A percentile compares a stretch with the other conserved stretches of the same genome.
phyloP scores from a whole-genome alignment of 208 protist species.

The Leishmania guyanensis region DNA sequence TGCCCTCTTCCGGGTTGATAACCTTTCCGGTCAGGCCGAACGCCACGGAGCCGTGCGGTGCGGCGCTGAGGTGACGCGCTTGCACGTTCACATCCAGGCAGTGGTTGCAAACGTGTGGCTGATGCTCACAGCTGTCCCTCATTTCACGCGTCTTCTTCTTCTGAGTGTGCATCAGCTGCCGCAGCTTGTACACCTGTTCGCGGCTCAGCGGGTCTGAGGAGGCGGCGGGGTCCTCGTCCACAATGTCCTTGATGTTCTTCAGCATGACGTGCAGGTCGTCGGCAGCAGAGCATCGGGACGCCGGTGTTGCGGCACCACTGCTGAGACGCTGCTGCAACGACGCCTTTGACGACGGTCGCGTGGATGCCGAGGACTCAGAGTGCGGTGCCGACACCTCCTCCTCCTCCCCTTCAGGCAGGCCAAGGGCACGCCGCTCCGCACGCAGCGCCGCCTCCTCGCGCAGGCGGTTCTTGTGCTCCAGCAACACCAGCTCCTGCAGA shows the following conservation, averaged over 20 bases:
- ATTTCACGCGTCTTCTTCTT: constrained; percentile 63
- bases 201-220: constrained; percentile 38
- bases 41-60: constrained; percentile 43
- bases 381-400: constrained; percentile 15
- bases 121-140: constrained; percentile 52
- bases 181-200: constrained; percentile 57
- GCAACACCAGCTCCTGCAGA: constrained; percentile 84
- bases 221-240: constrained; percentile 35
- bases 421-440: constrained; percentile 52
- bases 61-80: constrained; percentile 52
- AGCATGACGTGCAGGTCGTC: constrained; percentile 61
- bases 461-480: constrained; percentile 81
- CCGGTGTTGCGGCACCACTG: constrained; percentile 38
- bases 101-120: constrained; percentile 72
- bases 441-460: constrained; percentile 60
- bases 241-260: constrained; percentile 57
- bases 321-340: constrained; percentile 33
- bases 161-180: constrained; percentile 69
- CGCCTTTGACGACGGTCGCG: constrained; percentile 24
- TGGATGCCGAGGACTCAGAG: constrained; percentile 23
- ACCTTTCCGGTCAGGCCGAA: constrained; percentile 57
- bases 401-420: constrained; percentile 47
- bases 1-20: constrained; percentile 59
- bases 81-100: constrained; percentile 77
- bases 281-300: constrained; percentile 60